Evolutionary conservation across 805 yeast species (phyloP).

Genomic region (Metschnikowia cubensis): DNA sequence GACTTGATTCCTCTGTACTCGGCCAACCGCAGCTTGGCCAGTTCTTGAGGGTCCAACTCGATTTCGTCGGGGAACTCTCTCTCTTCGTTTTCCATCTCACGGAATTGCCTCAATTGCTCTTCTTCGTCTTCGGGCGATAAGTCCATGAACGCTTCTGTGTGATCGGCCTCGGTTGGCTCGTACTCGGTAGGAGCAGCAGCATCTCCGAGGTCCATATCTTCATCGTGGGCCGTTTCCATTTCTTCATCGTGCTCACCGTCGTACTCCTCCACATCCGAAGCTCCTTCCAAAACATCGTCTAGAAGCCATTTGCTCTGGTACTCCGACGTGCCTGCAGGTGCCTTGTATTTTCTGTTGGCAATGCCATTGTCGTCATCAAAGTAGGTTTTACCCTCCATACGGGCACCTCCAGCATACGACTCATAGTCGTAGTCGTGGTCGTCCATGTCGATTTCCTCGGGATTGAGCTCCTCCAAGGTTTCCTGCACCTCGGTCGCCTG

Average conservation of each 20-base stretch:
- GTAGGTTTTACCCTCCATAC: constrained; percentile 56
- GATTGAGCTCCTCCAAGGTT: constrained; percentile 55
- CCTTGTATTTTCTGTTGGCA: constrained; percentile 30
- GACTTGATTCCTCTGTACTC: constrained; percentile 88
- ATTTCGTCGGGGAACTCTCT: constrained; percentile 94
- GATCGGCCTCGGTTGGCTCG: constrained; percentile 44
- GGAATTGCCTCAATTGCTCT: constrained; percentile 65
- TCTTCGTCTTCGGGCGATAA: constrained; percentile 79
- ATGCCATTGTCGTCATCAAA: constrained; percentile 27
- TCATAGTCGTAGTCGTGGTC: constrained; percentile 23
- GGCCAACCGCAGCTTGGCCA: constrained; percentile 69
- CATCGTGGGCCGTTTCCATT: constrained; percentile 29
- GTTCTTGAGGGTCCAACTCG: constrained; percentile 71
- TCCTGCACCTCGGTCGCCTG: constrained; percentile 46
- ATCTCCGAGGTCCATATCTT: constrained; percentile 24
- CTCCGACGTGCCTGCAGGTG: constrained; percentile 71
- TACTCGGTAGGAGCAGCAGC: constrained; percentile 29
- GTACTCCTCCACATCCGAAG: constrained; percentile 42
- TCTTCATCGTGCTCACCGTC: constrained; percentile 30
- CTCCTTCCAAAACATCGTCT: constrained; percentile 48
- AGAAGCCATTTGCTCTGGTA: constrained; percentile 75
- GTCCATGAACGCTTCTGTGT: constrained; percentile 63
- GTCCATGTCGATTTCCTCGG: constrained; percentile 49
- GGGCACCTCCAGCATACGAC: constrained; percentile 38
- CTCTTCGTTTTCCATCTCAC: constrained; percentile 73